These are phyloP conservation scores for Sicyos edulis DNA, from an alignment of 306 rosid genomes.

Conservation along the genomic window DNA sequence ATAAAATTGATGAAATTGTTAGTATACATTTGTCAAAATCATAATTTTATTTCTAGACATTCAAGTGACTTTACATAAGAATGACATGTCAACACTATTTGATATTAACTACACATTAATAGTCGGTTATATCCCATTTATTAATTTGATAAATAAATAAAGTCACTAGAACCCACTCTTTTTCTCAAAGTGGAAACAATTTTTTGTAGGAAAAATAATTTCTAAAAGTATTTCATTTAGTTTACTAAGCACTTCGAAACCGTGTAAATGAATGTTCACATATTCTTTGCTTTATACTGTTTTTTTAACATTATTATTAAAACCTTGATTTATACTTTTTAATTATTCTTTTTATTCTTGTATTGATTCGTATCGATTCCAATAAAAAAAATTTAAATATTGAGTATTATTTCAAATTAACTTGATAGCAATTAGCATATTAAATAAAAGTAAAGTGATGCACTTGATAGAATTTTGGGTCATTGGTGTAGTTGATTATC, in stretches of 20 bases:
- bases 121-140: background rate
- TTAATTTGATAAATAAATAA: background rate
- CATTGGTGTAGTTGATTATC: no score
- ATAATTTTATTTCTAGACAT: background rate
- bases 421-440: background rate
- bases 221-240: background rate
- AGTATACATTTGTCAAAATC: background rate
- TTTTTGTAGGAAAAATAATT: background rate
- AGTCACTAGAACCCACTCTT: background rate
- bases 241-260: background rate
- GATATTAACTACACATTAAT: background rate
- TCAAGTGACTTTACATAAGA: background rate
- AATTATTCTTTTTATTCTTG: background rate
- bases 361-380: background rate
- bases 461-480: no score
- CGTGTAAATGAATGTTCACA: background rate
- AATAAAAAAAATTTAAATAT: no score
- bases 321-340: no score
- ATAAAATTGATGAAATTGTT: background rate
- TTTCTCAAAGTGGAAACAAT: background rate
- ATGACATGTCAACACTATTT: background rate
- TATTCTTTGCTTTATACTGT: background rate
- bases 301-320: no score
- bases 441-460: no score
- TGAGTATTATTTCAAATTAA: no score